phyloP scores from a whole-genome alignment of 345 rosid genomes.

The Salix caprea region DNA sequence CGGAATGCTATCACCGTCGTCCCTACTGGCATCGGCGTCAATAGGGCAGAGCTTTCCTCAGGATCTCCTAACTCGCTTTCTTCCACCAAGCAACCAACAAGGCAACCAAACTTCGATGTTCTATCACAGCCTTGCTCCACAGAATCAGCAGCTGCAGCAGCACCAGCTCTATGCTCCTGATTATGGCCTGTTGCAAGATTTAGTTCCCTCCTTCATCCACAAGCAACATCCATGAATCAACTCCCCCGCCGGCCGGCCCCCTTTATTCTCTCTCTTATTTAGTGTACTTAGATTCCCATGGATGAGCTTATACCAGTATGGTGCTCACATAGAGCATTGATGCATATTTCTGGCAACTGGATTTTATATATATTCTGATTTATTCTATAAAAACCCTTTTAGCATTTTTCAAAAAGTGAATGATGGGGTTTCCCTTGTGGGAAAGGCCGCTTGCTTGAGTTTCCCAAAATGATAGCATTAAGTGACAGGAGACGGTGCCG shows the following conservation, averaged over 20 bases:
- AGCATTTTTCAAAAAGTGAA: background rate
- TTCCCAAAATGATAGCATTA: background rate
- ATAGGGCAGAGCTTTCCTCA: constrained; percentile 17
- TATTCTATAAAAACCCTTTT: background rate
- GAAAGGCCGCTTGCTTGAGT: background rate
- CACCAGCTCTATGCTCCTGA: constrained; percentile 16
- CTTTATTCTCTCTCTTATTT: background rate
- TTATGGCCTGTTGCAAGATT: constrained; percentile 34
- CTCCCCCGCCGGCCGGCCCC: background rate
- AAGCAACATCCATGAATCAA: constrained; percentile 25
- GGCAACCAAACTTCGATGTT: constrained; percentile 8
- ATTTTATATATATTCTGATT: background rate
- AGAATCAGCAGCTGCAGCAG: constrained; percentile 19
- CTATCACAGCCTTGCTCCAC: constrained; percentile 3
- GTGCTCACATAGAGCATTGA: background rate
- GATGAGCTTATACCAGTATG: background rate
- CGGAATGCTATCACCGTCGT: constrained; percentile 41
- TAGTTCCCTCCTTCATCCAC: constrained; percentile 27
- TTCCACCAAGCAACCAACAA: constrained; percentile 18
- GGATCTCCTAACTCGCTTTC: constrained; percentile 14
- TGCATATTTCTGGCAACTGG: background rate
- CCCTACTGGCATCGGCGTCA: constrained; percentile 20
- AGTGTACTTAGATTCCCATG: background rate
- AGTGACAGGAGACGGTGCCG: background rate
- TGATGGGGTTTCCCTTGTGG: background rate